Percentiles rank a stretch among this genome's conserved stretches.
Evolutionary conservation across 192 early-diverging fungal genomes (phyloP).

Genomic region (Rhizophagus prolifer): DNA sequence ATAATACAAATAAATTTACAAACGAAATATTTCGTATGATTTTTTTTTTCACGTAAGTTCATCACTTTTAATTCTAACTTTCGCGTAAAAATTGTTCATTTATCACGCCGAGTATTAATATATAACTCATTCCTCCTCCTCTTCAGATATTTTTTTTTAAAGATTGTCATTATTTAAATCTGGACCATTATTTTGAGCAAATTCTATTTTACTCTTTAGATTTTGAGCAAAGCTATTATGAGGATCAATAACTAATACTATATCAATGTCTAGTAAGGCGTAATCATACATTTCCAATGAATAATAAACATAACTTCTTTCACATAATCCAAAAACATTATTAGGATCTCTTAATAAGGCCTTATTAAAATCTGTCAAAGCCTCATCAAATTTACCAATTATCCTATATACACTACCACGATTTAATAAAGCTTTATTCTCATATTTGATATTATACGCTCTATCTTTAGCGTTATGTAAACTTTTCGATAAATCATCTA

Average conservation of each 20-base stretch:
- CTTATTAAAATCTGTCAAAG: slow-evolving; percentile 7
- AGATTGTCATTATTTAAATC: too few species aligned
- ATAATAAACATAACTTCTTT: background rate
- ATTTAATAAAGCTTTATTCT: slow-evolving; percentile 21
- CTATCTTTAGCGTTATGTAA: background rate
- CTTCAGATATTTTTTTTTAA: too few species aligned
- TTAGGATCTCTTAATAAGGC: background rate
- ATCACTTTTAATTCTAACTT: too few species aligned
- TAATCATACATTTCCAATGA: background rate
- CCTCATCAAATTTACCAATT: slow-evolving; percentile 17
- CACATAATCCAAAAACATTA: slow-evolving; percentile 15
- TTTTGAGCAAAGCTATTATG: background rate
- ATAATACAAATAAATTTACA: too few species aligned
- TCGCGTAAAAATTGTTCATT: too few species aligned
- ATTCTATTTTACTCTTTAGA: background rate
- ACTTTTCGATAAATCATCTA: background rate
- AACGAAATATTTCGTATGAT: too few species aligned
- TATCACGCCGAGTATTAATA: too few species aligned
- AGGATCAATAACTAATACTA: slow-evolving; percentile 4
- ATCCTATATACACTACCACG: background rate
- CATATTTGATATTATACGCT: slow-evolving; percentile 11
- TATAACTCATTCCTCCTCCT: too few species aligned
- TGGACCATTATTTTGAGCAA: background rate
- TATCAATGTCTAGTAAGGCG: background rate
- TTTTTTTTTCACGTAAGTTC: too few species aligned